Conservation (phyloP, 2,329 filamentous ascomycete species). For the Paecilomyces fulvus region DNA sequence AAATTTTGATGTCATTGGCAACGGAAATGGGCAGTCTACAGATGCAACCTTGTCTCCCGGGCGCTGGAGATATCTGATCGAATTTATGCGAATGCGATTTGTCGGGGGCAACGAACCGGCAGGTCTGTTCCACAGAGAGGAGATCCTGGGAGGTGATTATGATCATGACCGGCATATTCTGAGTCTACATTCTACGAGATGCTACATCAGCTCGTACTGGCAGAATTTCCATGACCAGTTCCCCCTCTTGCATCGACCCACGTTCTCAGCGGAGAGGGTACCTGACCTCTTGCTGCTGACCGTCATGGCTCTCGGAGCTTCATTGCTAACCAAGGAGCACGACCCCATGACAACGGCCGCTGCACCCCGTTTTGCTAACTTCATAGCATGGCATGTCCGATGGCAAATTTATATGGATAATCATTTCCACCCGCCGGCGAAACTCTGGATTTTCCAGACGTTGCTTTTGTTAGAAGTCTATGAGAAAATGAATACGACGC, state of each 20-base stretch:
- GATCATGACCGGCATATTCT: conserved; percentile 55
- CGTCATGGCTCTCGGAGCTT: conserved; percentile 87
- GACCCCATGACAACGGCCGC: conserved; percentile 63
- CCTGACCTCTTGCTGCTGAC: conserved; percentile 79
- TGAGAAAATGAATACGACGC: conserved; percentile 95
- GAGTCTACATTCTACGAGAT: conserved; percentile 90
- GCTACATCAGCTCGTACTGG: conserved; percentile 91
- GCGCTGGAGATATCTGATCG: neutral
- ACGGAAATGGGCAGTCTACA: neutral
- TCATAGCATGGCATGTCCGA: conserved; percentile 84
- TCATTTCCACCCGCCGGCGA: conserved; percentile 87
- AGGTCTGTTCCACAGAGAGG: conserved; percentile 65
- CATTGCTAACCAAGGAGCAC: conserved; percentile 76
- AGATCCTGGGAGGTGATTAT: conserved; percentile 69
- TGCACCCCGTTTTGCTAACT: conserved; percentile 75
- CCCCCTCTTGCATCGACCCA: conserved; percentile 89
- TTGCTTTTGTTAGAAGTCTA: conserved; percentile 83
- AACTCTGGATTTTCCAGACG: conserved; percentile 92
- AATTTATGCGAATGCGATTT: conserved; percentile 47
- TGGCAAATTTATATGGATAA: conserved; percentile 93
- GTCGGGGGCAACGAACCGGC: conserved; percentile 70
- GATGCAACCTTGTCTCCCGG: neutral
- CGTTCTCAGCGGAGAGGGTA: conserved; percentile 79
- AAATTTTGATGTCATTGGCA: neutral
- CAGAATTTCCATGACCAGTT: conserved; percentile 88